Base-by-base conservation (phyloP, 805 yeast genomes). In the Schwanniomyces pseudopolymorphus region DNA sequence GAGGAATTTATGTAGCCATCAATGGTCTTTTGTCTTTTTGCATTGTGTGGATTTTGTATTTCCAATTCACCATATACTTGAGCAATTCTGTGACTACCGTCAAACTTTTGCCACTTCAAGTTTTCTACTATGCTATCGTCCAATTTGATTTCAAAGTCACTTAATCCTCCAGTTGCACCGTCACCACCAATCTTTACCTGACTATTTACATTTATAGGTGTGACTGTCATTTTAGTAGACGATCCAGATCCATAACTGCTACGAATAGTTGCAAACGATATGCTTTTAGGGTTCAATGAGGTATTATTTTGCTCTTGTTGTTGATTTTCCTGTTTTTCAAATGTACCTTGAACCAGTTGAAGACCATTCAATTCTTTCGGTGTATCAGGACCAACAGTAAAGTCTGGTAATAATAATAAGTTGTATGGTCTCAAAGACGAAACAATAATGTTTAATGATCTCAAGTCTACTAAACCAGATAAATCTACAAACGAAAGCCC, bases 61-160 rank as follows among this genome's bases (percentile, higher is more conserved):
- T 71, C 75, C 41, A 86, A 68, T 50, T 78, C 80, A 35, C 97
- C 98, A 37, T 77, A 71, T 6, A 92, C 85, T 56, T 89, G 91
- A 0, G 97, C 89, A 25, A 92, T 83, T 14, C 87, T 77, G 60
- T 83, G 87, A 10, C 89, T 89, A 33, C 91, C 92, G 27, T 85
- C 82, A 47, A 91, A 80, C 43, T 77, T 78, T 60, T 91, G 96
- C 99, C 99, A 92, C 44, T 78, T 76, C 44, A 92, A 69, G 21
- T 71, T 62, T n/a, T 74, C 68, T 9, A 80, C 79, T 27, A 92
- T 66, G 3, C 73, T 72, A 13, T 85, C 85, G 51, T 88, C 91
- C 20, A 92, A 64, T 40, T 83, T 70, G 28, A 92, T 77, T 54
- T 85, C 89, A 47, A 83, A 73, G 42, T 70, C 71, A 39, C 60